phyloP scores from a whole-genome alignment of 2,329 filamentous ascomycete genomes.

The Botrytis aclada region DNA sequence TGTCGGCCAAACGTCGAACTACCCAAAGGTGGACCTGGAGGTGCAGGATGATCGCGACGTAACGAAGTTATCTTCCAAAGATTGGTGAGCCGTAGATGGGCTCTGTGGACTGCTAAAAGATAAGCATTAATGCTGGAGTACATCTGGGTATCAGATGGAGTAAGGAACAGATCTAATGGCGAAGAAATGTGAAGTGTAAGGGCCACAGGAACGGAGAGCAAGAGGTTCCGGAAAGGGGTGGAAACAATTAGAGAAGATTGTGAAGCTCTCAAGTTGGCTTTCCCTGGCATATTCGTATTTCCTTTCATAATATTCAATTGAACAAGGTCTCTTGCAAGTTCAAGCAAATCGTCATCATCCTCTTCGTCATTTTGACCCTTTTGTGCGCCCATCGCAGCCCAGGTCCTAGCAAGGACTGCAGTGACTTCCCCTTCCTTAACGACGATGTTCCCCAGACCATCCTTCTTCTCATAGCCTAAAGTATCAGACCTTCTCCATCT shows the following conservation, averaged over 20 bases:
- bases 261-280: slow-evolving; percentile 27
- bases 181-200: slow-evolving; percentile 71
- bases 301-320: slow-evolving; percentile 61
- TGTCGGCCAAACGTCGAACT: slow-evolving; percentile 58
- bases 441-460: slow-evolving; percentile 58
- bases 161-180: slow-evolving; percentile 84
- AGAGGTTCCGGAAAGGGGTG: slow-evolving; percentile 71
- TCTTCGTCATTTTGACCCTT: slow-evolving; percentile 71
- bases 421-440: slow-evolving; percentile 87
- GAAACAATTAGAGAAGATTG: slow-evolving; percentile 27
- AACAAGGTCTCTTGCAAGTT: slow-evolving; percentile 75
- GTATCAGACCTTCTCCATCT: slow-evolving; percentile 66
- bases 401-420: slow-evolving; percentile 71
- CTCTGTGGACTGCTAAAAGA: slow-evolving; percentile 77
- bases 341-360: slow-evolving; percentile 67
- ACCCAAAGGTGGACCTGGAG: slow-evolving; percentile 61
- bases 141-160: slow-evolving; percentile 67
- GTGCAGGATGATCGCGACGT: slow-evolving; percentile 72
- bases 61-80: slow-evolving; percentile 84
- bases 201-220: slow-evolving; percentile 73
- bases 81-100: slow-evolving; percentile 78
- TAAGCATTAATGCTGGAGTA: slow-evolving; percentile 89
- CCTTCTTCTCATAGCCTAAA: slow-evolving; percentile 54
- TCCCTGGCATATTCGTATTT: slow-evolving; percentile 40
- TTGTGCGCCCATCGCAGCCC: slow-evolving; percentile 74